These are phyloP conservation scores for Juglanconis oblonga DNA, from an alignment of 2,329 filamentous ascomycete species.

Conservation along the genomic window DNA sequence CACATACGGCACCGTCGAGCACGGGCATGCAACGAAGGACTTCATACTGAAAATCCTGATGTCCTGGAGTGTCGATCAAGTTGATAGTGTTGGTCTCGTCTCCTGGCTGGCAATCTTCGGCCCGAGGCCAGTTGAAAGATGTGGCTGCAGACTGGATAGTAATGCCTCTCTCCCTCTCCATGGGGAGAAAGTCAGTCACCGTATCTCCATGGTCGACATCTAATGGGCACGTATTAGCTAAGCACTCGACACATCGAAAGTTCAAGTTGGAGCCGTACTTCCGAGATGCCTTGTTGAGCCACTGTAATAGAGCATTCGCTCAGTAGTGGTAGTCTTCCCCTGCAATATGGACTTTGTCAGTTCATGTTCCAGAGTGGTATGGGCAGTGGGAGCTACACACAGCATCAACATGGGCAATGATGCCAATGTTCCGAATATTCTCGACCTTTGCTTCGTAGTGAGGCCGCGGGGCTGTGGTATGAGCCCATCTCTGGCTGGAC, in stretches of 20 bases:
- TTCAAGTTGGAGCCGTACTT: slow-evolving; percentile 37
- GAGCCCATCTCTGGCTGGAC: slow-evolving; percentile 7
- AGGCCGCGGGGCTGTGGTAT: slow-evolving; percentile 6
- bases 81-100: slow-evolving; percentile 68
- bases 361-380: neutral
- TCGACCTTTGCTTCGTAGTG: slow-evolving; percentile 42
- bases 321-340: slow-evolving; percentile 97
- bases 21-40: slow-evolving; percentile 75
- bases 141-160: slow-evolving; percentile 98
- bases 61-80: slow-evolving; percentile 92
- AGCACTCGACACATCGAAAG: neutral
- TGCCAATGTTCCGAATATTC: slow-evolving; percentile 89
- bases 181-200: slow-evolving; percentile 92
- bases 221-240: slow-evolving; percentile 25
- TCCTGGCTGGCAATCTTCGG: slow-evolving; percentile 36
- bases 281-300: slow-evolving; percentile 85
- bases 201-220: slow-evolving; percentile 97
- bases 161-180: slow-evolving; percentile 88
- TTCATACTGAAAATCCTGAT: slow-evolving; percentile 97
- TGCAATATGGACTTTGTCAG: slow-evolving; percentile 23
- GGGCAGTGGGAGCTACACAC: slow-evolving; percentile 36
- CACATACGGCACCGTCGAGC: slow-evolving; percentile 33
- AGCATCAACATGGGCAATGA: slow-evolving; percentile 98
- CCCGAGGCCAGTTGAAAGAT: slow-evolving; percentile 82
- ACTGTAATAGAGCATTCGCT: slow-evolving; percentile 98